Conservation (phyloP, 2,329 filamentous ascomycete genomes). For the Claviceps arundinis region DNA sequence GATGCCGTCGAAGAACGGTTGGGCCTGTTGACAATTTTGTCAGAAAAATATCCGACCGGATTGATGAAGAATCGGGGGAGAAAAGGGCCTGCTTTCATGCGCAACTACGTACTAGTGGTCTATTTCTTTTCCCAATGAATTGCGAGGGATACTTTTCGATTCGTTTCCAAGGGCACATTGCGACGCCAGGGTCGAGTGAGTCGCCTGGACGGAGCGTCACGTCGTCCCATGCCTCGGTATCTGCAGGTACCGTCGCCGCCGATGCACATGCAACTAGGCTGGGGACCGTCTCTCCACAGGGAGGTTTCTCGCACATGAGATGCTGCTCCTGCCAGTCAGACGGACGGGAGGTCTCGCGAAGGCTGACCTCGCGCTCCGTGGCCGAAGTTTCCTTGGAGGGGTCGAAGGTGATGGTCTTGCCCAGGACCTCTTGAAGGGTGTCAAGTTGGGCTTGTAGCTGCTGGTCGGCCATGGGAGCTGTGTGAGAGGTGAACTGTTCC, state of each 20-base stretch:
- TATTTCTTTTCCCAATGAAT: conserved; percentile 43
- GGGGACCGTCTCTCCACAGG: neutral
- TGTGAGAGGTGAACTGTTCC: neutral
- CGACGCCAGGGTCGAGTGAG: conserved; percentile 11
- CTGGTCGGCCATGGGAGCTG: conserved; percentile 3
- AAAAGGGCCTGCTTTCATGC: no score
- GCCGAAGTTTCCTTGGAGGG: neutral
- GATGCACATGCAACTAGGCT: no score
- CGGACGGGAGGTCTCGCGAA: neutral
- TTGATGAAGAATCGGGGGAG: no score
- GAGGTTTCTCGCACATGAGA: neutral
- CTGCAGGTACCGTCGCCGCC: neutral
- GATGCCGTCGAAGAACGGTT: conserved; percentile 43
- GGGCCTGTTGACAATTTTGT: conserved; percentile 17
- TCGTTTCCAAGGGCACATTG: conserved; percentile 38
- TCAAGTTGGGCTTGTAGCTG: conserved; percentile 5
- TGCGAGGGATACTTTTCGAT: conserved; percentile 44
- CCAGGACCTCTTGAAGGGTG: conserved; percentile 9
- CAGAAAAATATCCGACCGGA: neutral
- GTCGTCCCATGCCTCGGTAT: conserved; percentile 10
- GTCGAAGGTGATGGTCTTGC: conserved; percentile 5
- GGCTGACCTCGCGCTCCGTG: neutral
- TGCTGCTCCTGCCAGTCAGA: conserved; percentile 2
- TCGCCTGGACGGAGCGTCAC: conserved; percentile 14
- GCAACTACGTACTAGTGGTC: conserved; percentile 24